Evolutionary conservation across 352 stramenopile genomes (phyloP).

Genomic region (Globisporangium perplexum): DNA sequence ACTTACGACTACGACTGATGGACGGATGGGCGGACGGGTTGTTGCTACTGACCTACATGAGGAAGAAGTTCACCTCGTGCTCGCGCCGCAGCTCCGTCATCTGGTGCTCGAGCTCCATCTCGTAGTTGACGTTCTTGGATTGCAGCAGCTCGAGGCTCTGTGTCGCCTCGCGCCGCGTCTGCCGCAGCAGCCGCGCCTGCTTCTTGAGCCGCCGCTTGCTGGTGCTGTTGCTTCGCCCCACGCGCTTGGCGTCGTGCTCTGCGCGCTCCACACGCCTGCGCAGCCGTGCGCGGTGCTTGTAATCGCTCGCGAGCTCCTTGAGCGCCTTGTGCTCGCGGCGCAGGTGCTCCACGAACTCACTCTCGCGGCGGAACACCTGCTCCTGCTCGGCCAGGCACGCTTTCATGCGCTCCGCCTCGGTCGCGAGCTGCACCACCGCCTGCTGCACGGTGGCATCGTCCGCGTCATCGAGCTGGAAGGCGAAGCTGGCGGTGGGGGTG

Average conservation of each 20-base stretch:
- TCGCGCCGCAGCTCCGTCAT: conserved; percentile 49
- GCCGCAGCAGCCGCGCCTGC: conserved; percentile 32
- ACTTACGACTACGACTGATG: not conserved
- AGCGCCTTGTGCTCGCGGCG: conserved; percentile 35
- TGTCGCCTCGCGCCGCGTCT: conserved; percentile 39
- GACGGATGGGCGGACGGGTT: too few species aligned
- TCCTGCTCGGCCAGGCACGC: conserved; percentile 30
- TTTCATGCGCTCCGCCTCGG: conserved; percentile 26
- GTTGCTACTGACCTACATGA: conserved; percentile 22
- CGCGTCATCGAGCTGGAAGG: conserved; percentile 1
- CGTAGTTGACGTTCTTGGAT: conserved; percentile 43
- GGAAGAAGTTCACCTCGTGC: conserved; percentile 65
- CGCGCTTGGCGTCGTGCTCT: conserved; percentile 18
- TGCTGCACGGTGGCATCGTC: conserved; percentile 25
- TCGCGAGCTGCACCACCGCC: conserved; percentile 22
- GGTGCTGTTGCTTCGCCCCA: conserved; percentile 5
- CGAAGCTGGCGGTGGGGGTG: not conserved
- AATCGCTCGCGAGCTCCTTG: conserved; percentile 30
- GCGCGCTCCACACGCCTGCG: conserved; percentile 25
- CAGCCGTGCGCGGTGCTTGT: conserved; percentile 27
- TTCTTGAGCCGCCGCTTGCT: conserved; percentile 27
- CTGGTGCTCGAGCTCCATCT: conserved; percentile 51
- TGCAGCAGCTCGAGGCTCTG: conserved; percentile 56
- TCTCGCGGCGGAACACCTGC: conserved; percentile 21
- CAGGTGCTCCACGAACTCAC: conserved; percentile 20